Percentiles rank a stretch among this genome's conserved stretches.
Conservation (phyloP, 75 land plant species). For the Selaginella tamariscina region DNA sequence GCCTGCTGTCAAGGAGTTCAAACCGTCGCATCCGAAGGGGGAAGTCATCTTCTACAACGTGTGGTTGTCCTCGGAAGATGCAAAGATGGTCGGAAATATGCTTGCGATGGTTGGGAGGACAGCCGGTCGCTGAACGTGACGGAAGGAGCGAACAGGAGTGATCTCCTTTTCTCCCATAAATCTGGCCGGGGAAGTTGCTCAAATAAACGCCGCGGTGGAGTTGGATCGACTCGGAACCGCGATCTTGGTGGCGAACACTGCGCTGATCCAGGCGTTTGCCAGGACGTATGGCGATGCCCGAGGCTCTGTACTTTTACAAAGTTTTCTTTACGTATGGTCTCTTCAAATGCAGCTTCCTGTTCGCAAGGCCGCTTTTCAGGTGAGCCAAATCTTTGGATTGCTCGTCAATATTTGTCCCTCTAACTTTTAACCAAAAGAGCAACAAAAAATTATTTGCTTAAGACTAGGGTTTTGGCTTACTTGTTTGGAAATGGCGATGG, state of each 20-base stretch:
- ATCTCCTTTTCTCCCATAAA: slow-evolving; percentile 1
- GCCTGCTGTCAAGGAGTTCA: slow-evolving; percentile 1
- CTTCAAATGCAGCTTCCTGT: too few relatives aligned
- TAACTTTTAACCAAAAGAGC: too few relatives aligned
- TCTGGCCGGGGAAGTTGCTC: slow-evolving; percentile 4
- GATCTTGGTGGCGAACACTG: slow-evolving; percentile 1
- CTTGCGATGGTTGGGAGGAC: slow-evolving; percentile 1
- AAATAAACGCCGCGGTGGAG: neutral
- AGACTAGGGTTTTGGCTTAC: slow-evolving; percentile 3
- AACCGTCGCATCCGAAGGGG: neutral
- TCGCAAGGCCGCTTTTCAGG: too few relatives aligned
- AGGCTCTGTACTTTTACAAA: too few relatives aligned
- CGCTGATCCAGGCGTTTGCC: neutral
- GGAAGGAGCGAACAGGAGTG: neutral
- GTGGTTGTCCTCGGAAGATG: slow-evolving; percentile 1
- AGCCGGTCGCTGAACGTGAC: slow-evolving; percentile 1
- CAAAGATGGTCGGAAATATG: slow-evolving; percentile 1
- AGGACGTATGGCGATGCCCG: neutral
- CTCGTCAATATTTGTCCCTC: too few relatives aligned
- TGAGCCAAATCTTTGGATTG: too few relatives aligned
- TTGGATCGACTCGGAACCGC: slow-evolving; percentile 1
- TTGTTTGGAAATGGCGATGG: neutral
- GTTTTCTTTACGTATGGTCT: too few relatives aligned
- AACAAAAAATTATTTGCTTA: too few relatives aligned
- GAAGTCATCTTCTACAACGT: slow-evolving; percentile 1